phyloP scores from a whole-genome alignment of 2,329 filamentous ascomycete genomes.

The Rhexocercosporidium sp. region DNA sequence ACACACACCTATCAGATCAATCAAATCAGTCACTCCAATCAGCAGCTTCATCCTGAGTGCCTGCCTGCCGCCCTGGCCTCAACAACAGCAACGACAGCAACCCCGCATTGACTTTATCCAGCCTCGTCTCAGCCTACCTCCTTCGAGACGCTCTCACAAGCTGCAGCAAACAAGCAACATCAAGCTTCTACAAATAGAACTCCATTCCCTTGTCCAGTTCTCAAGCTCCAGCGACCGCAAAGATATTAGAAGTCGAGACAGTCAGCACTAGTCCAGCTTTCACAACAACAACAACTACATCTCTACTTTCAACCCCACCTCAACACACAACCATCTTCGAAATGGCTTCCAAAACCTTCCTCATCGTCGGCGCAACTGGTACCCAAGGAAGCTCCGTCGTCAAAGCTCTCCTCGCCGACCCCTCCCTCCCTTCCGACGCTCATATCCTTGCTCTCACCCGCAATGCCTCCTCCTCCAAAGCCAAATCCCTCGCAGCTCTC shows the following conservation, averaged over 20 bases:
- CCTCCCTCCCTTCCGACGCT: slow-evolving; percentile 17
- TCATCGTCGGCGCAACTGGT: slow-evolving; percentile 45
- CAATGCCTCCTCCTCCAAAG: slow-evolving; percentile 54
- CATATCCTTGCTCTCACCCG: slow-evolving; percentile 58
- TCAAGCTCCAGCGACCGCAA: neutral
- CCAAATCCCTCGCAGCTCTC: slow-evolving; percentile 49
- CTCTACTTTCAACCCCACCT: neutral
- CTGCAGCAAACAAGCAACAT: slow-evolving; percentile 1
- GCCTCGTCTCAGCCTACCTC: slow-evolving; percentile 9
- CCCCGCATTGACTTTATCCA: slow-evolving; percentile 5
- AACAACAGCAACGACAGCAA: neutral
- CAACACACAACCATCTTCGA: slow-evolving; percentile 8
- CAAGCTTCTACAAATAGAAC: slow-evolving; percentile 11
- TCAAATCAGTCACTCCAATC: neutral
- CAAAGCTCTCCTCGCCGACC: slow-evolving; percentile 44
- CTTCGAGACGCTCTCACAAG: neutral
- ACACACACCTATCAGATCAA: neutral
- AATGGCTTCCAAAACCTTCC: slow-evolving; percentile 43
- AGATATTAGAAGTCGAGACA: neutral
- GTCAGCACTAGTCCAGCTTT: neutral
- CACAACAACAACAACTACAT: neutral
- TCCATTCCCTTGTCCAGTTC: neutral
- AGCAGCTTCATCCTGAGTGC: neutral
- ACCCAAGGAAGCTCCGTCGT: slow-evolving; percentile 45
- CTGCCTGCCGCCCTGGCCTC: neutral